A percentile compares a stretch with the other conserved stretches of the same genome.
phyloP scores from a whole-genome alignment of 345 rosid species.

The Stellera chamaejasme region DNA sequence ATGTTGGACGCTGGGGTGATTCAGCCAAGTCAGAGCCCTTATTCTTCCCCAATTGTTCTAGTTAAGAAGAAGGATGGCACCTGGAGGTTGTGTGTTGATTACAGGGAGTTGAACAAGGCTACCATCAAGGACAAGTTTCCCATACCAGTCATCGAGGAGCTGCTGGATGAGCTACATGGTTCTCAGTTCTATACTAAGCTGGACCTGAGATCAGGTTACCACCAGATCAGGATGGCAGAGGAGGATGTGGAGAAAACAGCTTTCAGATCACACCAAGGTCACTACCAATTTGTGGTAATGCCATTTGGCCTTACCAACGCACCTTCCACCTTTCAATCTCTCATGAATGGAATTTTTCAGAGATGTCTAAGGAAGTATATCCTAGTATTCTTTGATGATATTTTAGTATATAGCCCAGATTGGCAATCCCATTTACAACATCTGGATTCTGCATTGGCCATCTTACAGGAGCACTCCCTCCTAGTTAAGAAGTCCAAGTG shows the following conservation, averaged over 20 bases:
- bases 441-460: not conserved
- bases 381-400: not conserved
- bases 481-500: not conserved
- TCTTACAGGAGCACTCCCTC: not conserved
- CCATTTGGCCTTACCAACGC: not conserved
- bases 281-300: not conserved
- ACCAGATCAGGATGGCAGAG: not conserved
- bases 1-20: not conserved
- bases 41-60: no score
- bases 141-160: not conserved
- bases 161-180: not conserved
- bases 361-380: not conserved
- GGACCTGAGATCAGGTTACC: not conserved
- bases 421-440: not conserved
- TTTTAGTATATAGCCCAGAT: not conserved
- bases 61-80: not conserved
- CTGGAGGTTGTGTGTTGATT: not conserved
- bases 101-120: not conserved
- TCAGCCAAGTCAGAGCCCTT: not conserved
- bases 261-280: no score
- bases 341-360: not conserved
- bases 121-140: not conserved
- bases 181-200: not conserved
- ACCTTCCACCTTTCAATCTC: not conserved
- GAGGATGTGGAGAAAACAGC: not conserved